phyloP scores from a whole-genome alignment of 371 early-diverging fungal species.

The Dinochytrium kinnereticum region DNA sequence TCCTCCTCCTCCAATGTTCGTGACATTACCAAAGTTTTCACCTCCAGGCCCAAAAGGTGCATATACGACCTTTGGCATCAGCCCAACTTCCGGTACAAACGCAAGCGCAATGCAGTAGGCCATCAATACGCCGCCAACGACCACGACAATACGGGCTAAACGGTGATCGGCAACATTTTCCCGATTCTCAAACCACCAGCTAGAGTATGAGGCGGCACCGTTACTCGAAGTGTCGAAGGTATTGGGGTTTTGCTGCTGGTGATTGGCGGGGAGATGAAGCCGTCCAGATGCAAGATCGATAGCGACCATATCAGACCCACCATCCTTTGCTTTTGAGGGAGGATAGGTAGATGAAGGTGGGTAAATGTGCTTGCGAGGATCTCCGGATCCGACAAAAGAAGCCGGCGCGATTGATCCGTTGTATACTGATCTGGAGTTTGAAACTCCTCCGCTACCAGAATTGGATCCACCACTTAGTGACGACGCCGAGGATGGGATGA shows the following conservation, averaged over 20 bases:
- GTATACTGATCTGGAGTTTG: too few relatives aligned
- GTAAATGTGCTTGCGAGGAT: neutral
- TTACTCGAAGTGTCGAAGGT: neutral
- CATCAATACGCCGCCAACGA: neutral
- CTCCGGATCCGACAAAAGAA: neutral
- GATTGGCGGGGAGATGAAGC: conserved; percentile 6
- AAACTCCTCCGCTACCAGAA: neutral
- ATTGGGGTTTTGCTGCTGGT: neutral
- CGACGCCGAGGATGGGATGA: conserved; percentile 7
- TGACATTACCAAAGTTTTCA: neutral
- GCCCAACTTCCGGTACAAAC: conserved; percentile 5
- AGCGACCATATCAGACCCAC: neutral
- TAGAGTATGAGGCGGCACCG: neutral
- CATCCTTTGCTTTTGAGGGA: neutral
- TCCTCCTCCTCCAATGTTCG: neutral
- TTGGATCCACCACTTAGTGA: neutral
- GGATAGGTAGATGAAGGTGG: too few relatives aligned
- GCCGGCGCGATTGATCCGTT: neutral
- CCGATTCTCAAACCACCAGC: conserved; percentile 18
- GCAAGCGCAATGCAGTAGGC: conserved; percentile 12
- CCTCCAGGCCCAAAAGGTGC: conserved; percentile 15
- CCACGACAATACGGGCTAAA: neutral
- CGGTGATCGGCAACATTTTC: conserved; percentile 4
- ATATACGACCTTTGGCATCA: neutral
- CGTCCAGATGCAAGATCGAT: conserved; percentile 15